Percentiles rank a stretch among this genome's conserved stretches.
Conservation (phyloP, 495 filamentous ascomycete genomes). For the Talaromyces ruber region DNA sequence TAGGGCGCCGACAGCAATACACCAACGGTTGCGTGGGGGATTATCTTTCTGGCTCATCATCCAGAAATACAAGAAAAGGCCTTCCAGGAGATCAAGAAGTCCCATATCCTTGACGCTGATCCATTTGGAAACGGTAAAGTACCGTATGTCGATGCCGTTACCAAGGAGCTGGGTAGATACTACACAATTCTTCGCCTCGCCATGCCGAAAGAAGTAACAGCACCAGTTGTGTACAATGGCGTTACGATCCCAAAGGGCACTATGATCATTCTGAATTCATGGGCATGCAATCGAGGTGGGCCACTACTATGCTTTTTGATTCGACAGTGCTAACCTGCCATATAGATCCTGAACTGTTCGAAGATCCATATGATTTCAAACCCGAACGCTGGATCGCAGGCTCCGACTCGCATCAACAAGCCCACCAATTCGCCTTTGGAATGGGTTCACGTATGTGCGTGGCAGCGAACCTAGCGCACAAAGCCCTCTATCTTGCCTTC, state of each 20-base stretch:
- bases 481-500: constrained; percentile 1
- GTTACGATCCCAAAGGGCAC: neutral
- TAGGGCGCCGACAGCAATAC: constrained; percentile 4
- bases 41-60: neutral
- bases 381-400: neutral
- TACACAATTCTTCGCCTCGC: constrained; percentile 2
- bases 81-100: constrained; percentile 1
- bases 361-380: constrained; percentile 6
- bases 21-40: constrained; percentile 3
- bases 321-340: neutral
- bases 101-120: neutral
- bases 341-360: neutral
- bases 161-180: constrained; percentile 1
- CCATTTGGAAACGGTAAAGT: constrained; percentile 5
- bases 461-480: neutral
- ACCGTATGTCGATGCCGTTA: neutral
- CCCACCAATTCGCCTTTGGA: constrained; percentile 2
- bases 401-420: neutral
- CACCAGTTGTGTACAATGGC: neutral
- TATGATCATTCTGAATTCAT: constrained; percentile 3
- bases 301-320: neutral
- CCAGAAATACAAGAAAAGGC: constrained; percentile 4
- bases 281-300: constrained; percentile 4
- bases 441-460: constrained; percentile 5
- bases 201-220: constrained; percentile 4